Base-by-base conservation (phyloP, 2,329 filamentous ascomycete genomes). In the Chaetomium strumarium region DNA sequence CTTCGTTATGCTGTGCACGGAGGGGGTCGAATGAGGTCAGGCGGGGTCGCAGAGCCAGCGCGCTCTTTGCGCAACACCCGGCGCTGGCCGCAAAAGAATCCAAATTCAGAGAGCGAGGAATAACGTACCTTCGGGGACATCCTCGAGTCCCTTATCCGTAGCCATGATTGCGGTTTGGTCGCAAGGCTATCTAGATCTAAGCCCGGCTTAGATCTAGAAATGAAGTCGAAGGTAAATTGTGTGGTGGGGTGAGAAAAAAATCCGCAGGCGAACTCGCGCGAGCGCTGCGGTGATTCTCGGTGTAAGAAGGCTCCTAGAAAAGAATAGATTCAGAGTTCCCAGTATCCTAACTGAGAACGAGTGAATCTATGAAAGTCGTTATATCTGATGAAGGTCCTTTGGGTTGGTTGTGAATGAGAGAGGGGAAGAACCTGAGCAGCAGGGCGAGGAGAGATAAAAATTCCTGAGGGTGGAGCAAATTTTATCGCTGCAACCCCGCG, bases 101-200 rank as follows among this genome's bases (percentile, higher is more conserved):
- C 37, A 16, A 17, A 29, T 12, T 33, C 38, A 36, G 8, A 36
- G 20, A 49, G n/a, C 11, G 38, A 20, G 31, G 20, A 30, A 34
- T 19, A 58, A 84, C 89, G 79, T 80, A 95, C 90, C 83, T 81
- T 95, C 90, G 73, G 89, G 86, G 77, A 96, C 86, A 75, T 97
- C 92, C 82, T 96, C 91, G 79, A 97, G 90, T 82, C 92, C 92
- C 83, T 95, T 96, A 68, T 90, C 88, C 73, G 86, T 85, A 90
- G 91, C 92, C 92, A 97, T 97, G 83, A 87, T 96, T 92, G 89
- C 85, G 85, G 77, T 79, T 67, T 47, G 66, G 66, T 69, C 61
- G 67, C 68, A 68, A 69, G 70, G 73, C 82, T 80, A 69, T 77
- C 78, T 78, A 82, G 81, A 84, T 81, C 85, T 87, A 89, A 86